phyloP scores from a whole-genome alignment of 129 eudicot species.

The Logfia minima region DNA sequence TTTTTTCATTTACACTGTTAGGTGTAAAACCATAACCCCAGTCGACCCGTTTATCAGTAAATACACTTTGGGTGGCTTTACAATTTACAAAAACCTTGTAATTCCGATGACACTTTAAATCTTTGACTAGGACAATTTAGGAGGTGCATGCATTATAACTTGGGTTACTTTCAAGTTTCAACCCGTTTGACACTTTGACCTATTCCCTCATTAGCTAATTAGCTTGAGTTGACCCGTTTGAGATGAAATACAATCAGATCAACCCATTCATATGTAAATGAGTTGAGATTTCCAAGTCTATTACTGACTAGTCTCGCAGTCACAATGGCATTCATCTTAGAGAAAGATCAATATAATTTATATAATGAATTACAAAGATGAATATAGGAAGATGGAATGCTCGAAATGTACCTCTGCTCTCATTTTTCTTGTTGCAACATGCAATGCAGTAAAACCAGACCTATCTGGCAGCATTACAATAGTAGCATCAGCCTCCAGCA shows the following conservation, averaged over 20 bases:
- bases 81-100: not conserved
- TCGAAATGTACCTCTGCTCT: slow-evolving; percentile 60
- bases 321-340: not conserved
- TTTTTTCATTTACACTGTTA: no score
- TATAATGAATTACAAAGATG: not conserved
- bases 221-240: not conserved
- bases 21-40: no score
- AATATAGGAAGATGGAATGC: not conserved
- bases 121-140: not conserved
- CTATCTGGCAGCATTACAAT: slow-evolving; percentile 74
- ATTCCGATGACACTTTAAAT: not conserved
- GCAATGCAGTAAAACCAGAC: slow-evolving; percentile 72
- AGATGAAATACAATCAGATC: not conserved
- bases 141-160: not conserved
- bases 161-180: not conserved
- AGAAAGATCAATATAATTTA: not conserved
- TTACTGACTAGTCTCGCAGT: not conserved
- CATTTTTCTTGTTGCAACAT: slow-evolving; percentile 78
- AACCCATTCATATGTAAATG: not conserved
- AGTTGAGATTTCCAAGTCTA: not conserved
- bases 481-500: slow-evolving; percentile 69
- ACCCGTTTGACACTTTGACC: not conserved
- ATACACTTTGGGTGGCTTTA: not conserved
- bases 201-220: not conserved
- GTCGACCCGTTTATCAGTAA: no score